Evolutionary conservation across 2,329 filamentous ascomycete genomes (phyloP).

Genomic region (Paraphoma sp.): DNA sequence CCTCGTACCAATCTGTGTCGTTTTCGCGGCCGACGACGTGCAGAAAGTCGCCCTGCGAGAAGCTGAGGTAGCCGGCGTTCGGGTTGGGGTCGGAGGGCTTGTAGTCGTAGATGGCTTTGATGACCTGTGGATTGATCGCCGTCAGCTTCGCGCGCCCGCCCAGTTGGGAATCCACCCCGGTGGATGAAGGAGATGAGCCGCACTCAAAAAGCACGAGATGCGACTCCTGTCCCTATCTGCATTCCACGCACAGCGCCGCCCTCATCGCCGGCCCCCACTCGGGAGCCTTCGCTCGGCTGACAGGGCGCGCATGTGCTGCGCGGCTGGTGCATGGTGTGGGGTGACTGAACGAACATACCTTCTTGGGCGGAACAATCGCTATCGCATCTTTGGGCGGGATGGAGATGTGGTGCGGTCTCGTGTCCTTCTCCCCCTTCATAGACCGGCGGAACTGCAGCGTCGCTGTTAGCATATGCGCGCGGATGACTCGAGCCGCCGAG

Average conservation of each 20-base stretch:
- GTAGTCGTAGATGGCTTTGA: constrained; percentile 96
- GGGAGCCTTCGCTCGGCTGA: background rate
- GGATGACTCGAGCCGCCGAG: constrained; percentile 22
- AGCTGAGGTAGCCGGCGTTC: constrained; percentile 73
- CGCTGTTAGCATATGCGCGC: constrained; percentile 32
- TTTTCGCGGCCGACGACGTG: constrained; percentile 97
- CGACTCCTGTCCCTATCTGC: background rate
- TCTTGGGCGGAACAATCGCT: constrained; percentile 90
- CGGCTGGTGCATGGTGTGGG: background rate
- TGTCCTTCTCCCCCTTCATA: constrained; percentile 86
- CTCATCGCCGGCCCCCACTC: too few species aligned
- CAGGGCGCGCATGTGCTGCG: background rate
- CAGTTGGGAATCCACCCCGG: constrained; percentile 6
- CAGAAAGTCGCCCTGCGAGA: constrained; percentile 95
- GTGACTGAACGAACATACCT: constrained; percentile 63
- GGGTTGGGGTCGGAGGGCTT: constrained; percentile 73
- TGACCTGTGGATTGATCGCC: constrained; percentile 69
- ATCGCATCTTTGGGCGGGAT: constrained; percentile 85
- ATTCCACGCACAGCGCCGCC: background rate
- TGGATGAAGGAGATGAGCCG: background rate
- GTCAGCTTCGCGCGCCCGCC: constrained; percentile 35
- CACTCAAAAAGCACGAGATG: background rate
- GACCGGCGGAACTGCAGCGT: constrained; percentile 72
- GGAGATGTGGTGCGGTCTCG: constrained; percentile 73
- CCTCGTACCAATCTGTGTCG: constrained; percentile 96